Evolutionary conservation across 805 yeast species (phyloP).

Genomic region (Monosporozyma siamensis): DNA sequence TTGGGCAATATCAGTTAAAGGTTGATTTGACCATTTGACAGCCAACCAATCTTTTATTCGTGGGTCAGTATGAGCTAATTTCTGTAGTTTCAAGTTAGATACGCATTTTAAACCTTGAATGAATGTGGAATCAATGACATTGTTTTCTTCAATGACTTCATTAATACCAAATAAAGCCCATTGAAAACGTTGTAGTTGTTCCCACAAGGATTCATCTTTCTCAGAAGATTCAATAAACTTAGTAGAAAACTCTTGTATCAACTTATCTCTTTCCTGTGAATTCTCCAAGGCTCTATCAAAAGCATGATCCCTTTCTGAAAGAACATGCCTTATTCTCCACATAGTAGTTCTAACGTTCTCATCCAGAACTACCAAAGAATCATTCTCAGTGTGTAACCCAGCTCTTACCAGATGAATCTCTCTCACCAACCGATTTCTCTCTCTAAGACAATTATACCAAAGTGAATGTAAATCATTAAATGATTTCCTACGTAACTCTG

Average conservation of each 20-base stretch:
- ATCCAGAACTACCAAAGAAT: slow-evolving; percentile 28
- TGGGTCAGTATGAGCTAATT: slow-evolving; percentile 42
- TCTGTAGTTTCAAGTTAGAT: slow-evolving; percentile 56
- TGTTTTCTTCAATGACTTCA: slow-evolving; percentile 46
- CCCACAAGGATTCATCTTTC: slow-evolving; percentile 52
- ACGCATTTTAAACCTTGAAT: slow-evolving; percentile 59
- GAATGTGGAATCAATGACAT: slow-evolving; percentile 46
- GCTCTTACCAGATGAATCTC: slow-evolving; percentile 49
- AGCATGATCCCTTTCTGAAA: slow-evolving; percentile 75
- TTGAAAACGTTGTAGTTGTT: slow-evolving; percentile 68
- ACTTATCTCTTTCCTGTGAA: slow-evolving; percentile 35
- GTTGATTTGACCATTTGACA: background rate
- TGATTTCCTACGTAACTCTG: slow-evolving; percentile 82
- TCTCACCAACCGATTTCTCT: slow-evolving; percentile 68
- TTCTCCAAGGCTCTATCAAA: slow-evolving; percentile 48
- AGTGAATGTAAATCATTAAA: slow-evolving; percentile 85
- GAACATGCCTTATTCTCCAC: slow-evolving; percentile 77
- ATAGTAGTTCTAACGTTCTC: slow-evolving; percentile 49
- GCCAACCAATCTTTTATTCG: slow-evolving; percentile 31
- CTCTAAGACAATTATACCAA: slow-evolving; percentile 83
- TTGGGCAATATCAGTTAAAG: slow-evolving; percentile 31
- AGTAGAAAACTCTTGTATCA: slow-evolving; percentile 36
- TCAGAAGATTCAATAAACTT: slow-evolving; percentile 28
- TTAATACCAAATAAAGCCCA: slow-evolving; percentile 81
- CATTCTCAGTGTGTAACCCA: slow-evolving; percentile 32